Evolutionary conservation across 2,329 filamentous ascomycete genomes (phyloP).

Genomic region (Apiospora arundinis): DNA sequence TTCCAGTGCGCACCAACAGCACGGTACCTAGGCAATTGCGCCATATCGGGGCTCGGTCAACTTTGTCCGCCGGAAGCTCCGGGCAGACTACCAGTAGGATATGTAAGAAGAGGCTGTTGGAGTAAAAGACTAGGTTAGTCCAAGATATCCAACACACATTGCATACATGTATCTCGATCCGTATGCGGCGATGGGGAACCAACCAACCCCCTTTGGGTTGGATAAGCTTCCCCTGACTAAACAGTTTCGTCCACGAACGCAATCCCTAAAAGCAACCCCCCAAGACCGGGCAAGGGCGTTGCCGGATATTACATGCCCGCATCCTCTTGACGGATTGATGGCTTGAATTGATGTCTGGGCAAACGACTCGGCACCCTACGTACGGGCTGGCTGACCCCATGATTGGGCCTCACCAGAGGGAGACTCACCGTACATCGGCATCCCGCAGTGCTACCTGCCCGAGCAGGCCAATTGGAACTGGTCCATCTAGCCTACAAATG

Average conservation of each 20-base stretch:
- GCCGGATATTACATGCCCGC: background rate
- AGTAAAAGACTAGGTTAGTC: constrained; percentile 2
- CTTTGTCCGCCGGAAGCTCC: background rate
- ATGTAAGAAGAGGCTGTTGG: background rate
- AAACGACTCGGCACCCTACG: background rate
- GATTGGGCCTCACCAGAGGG: background rate
- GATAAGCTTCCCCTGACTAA: background rate
- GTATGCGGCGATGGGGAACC: background rate
- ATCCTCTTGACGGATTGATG: background rate
- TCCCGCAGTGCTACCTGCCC: constrained; percentile 3
- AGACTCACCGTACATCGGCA: background rate
- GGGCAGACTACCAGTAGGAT: background rate
- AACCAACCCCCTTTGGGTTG: background rate
- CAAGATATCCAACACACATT: background rate
- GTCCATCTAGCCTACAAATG: background rate
- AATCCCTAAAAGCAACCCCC: background rate
- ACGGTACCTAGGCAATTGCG: background rate
- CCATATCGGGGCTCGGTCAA: background rate
- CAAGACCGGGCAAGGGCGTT: background rate
- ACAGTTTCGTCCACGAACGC: background rate
- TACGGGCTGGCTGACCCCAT: background rate
- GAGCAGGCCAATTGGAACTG: background rate
- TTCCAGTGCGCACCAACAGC: background rate
- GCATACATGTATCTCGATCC: background rate
- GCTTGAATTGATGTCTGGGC: background rate